These are phyloP conservation scores for Populus davidiana DNA, from an alignment of 345 rosid species.

Conservation along the genomic window DNA sequence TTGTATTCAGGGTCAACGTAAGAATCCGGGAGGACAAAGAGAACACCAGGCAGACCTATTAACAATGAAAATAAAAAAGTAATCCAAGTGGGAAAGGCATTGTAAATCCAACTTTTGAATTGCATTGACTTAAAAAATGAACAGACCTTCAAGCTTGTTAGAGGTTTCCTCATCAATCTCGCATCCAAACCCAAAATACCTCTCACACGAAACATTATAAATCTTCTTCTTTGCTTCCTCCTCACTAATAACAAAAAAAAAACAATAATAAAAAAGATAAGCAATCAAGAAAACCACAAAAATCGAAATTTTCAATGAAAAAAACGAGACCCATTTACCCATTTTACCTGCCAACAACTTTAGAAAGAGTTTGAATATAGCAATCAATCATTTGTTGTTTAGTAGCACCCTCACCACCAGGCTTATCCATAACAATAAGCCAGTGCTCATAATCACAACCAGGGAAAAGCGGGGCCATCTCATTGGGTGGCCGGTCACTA, in stretches of 20 bases:
- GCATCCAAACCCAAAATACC: conserved; percentile 91
- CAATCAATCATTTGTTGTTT: conserved; percentile 97
- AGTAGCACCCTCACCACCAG: conserved; percentile 79
- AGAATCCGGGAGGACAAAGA: conserved; percentile 92
- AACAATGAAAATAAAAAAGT: neutral
- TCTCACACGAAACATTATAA: conserved; percentile 93
- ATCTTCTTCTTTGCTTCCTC: conserved; percentile 91
- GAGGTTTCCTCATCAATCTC: conserved; percentile 97
- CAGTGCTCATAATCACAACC: conserved; percentile 96
- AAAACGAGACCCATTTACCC: neutral
- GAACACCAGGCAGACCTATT: conserved; percentile 79
- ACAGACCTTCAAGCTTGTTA: conserved; percentile 78
- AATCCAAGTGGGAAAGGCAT: neutral
- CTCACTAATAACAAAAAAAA: conserved; percentile 39
- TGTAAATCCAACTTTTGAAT: neutral
- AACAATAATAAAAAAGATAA: neutral
- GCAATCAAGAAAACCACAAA: neutral
- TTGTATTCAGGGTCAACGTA: conserved; percentile 86
- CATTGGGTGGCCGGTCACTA: conserved; percentile 92
- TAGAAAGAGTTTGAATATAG: conserved; percentile 74
- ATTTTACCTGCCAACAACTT: conserved; percentile 68
- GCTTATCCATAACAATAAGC: conserved; percentile 96
- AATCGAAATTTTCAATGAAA: neutral
- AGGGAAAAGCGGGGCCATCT: conserved; percentile 91
- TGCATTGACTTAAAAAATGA: neutral